phyloP scores from a whole-genome alignment of 1,139 yeast genomes.

The Geotrichum reessii region DNA sequence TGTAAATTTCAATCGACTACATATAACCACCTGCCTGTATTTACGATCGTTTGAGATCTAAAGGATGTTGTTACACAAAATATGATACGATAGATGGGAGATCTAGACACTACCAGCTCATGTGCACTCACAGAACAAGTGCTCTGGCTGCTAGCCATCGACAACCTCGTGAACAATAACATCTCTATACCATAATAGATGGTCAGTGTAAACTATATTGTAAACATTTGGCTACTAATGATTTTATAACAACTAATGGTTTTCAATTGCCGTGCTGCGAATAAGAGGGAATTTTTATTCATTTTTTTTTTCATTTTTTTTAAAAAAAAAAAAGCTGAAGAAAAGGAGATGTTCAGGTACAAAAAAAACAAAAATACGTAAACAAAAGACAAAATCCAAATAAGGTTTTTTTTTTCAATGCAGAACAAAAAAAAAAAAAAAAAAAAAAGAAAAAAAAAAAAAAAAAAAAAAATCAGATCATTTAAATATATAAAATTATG shows the following conservation, averaged over 20 bases:
- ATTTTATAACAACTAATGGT: too few species aligned
- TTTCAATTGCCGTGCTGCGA: not conserved
- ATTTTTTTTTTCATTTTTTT: too few species aligned
- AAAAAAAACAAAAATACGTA: too few species aligned
- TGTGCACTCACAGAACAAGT: not conserved
- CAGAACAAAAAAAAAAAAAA: not conserved
- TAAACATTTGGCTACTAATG: not conserved
- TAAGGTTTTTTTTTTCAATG: too few species aligned
- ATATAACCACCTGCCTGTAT: not conserved
- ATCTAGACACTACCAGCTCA: not conserved
- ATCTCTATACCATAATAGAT: not conserved
- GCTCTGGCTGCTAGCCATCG: not conserved
- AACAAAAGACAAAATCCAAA: not conserved
- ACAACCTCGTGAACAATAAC: not conserved
- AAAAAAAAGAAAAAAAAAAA: not conserved
- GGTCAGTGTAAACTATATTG: not conserved
- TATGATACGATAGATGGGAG: not conserved
- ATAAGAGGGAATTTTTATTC: not conserved
- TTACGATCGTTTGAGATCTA: not conserved
- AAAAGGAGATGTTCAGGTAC: not conserved
- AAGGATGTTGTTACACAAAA: not conserved
- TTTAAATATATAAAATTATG: not conserved
- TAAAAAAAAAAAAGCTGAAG: too few species aligned
- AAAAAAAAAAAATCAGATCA: not conserved
- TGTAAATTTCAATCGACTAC: not conserved